Evolutionary conservation across 1,284 basidiomycete species (phyloP).

Genomic region (Marasmius oreades): DNA sequence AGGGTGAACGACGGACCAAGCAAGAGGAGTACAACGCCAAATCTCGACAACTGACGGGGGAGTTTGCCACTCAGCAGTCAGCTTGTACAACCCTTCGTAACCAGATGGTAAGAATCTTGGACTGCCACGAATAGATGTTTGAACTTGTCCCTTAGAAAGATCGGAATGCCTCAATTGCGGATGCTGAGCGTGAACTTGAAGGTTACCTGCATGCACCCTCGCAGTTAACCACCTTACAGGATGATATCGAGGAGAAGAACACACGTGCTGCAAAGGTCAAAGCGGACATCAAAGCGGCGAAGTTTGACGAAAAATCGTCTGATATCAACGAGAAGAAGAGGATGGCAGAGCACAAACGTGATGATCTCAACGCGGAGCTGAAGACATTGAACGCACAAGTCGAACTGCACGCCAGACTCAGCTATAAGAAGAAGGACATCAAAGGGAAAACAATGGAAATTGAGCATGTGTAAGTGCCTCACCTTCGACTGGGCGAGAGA

Average conservation of each 20-base stretch:
- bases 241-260: conserved; percentile 69
- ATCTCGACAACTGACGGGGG: conserved; percentile 47
- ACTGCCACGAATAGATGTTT: conserved; percentile 1
- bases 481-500: background rate
- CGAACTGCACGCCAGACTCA: conserved; percentile 78
- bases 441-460: conserved; percentile 65
- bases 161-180: conserved; percentile 47
- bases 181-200: conserved; percentile 54
- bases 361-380: conserved; percentile 72
- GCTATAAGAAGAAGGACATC: conserved; percentile 71
- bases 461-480: conserved; percentile 55
- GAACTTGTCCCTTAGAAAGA: conserved; percentile 34
- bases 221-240: conserved; percentile 55
- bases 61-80: conserved; percentile 50
- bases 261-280: conserved; percentile 55
- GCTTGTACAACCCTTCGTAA: conserved; percentile 51
- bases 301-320: conserved; percentile 69
- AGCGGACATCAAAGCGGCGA: conserved; percentile 53
- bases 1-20: conserved; percentile 50
- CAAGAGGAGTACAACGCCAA: conserved; percentile 60
- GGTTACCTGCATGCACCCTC: conserved; percentile 51
- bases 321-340: conserved; percentile 56
- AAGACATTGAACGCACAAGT: conserved; percentile 76
- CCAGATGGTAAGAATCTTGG: conserved; percentile 51
- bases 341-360: conserved; percentile 67